Evolutionary conservation across 2,329 filamentous ascomycete genomes (phyloP), one percentile per base, ranked within the genome.

Genomic region (Mariannaea sp.): DNA sequence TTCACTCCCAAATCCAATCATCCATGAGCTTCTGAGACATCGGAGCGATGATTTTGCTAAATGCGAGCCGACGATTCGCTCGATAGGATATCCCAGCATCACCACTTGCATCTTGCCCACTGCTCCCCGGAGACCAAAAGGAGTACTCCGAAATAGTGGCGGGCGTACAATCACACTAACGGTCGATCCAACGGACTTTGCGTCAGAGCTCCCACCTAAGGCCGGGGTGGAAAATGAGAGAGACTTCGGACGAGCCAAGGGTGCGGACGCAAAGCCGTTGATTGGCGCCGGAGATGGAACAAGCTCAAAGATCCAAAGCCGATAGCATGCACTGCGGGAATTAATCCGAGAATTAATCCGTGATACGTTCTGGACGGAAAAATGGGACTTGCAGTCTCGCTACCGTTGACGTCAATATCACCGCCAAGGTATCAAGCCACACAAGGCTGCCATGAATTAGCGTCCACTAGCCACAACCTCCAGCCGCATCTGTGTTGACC

Each of bases 281-380:
- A 40, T 16, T 14, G 30, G 27, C 7, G 8, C 57, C 58, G 60
- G 60, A 57, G 26, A 55, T 63, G 35, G 5, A 2, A 13, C 3
- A 24, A 16, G 22, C 1, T 42, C n/a, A 40, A 58, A 66, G 38
- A 62, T 65, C 64, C 60, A 62, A 65, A 56, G 22, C 61, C 63
- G 63, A 60, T 33, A 22, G 2, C 13, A 20, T 3, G 0, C 9
- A 1, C 3, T 2, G 12, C 4, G 1, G 2, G 4, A 27, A 10
- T 62, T 64, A 36, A 56, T 65, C 63, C 63, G 63, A 44, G 3
- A 10, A 4, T 54, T 65, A 24, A 52, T 62, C 62, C 62, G 58
- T 12, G 36, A 39, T 3, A 24, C n/a, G n/a, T n/a, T n/a, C n/a
- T n/a, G n/a, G n/a, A n/a, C n/a, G n/a, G n/a, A n/a, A n/a, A n/a